Conservation (phyloP, 139 green algal genomes). For the Picocystis salinarum region DNA sequence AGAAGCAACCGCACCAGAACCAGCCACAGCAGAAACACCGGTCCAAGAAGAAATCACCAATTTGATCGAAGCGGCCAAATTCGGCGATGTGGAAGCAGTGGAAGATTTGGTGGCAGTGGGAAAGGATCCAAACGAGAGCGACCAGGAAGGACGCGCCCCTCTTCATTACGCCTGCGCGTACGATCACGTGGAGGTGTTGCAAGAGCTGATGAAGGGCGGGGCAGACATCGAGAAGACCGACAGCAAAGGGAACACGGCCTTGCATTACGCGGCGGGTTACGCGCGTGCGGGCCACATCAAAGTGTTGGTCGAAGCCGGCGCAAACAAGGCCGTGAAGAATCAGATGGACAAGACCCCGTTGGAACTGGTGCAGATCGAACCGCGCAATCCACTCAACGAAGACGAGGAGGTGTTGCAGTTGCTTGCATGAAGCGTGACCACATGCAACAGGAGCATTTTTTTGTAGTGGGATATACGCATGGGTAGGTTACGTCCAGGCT, state of each 20-base stretch:
- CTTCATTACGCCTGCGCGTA: slow-evolving; percentile 57
- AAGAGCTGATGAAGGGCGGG: slow-evolving; percentile 21
- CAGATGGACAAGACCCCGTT: slow-evolving; percentile 38
- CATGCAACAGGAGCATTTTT: too few relatives aligned
- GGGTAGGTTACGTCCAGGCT: too few relatives aligned
- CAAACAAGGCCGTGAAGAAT: slow-evolving; percentile 32
- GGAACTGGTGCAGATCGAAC: slow-evolving; percentile 40
- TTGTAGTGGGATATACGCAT: too few relatives aligned
- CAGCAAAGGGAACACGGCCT: slow-evolving; percentile 37
- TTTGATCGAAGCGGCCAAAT: slow-evolving; percentile 53
- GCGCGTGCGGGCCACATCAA: slow-evolving; percentile 25
- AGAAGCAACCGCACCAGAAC: background rate
- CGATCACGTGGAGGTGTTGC: slow-evolving; percentile 14
- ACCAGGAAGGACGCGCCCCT: slow-evolving; percentile 40
- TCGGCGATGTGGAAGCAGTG: slow-evolving; percentile 53
- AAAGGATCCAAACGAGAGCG: slow-evolving; percentile 42
- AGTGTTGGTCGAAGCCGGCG: slow-evolving; percentile 41
- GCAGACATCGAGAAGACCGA: slow-evolving; percentile 27
- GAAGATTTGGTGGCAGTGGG: slow-evolving; percentile 76
- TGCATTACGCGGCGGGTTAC: slow-evolving; percentile 58
- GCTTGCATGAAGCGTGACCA: slow-evolving; percentile 11
- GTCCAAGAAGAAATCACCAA: too few relatives aligned
- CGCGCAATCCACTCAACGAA: slow-evolving; percentile 37
- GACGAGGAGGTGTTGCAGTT: slow-evolving; percentile 19
- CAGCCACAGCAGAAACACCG: too few relatives aligned